phyloP scores from a whole-genome alignment of 805 yeast genomes.

The Candida nonsorbophila region DNA sequence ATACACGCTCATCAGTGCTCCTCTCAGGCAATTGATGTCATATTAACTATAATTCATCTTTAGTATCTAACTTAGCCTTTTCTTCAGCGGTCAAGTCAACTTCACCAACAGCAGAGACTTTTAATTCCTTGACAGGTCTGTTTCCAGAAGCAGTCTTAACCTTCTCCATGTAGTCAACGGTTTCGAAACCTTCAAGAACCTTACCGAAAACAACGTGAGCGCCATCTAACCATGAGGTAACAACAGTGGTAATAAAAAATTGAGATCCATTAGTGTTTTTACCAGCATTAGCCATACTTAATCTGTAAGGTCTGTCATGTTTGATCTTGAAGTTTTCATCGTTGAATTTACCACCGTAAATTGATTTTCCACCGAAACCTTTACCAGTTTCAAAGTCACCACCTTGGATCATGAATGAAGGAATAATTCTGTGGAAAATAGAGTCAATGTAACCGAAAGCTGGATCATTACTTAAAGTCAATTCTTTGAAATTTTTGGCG shows the following conservation, averaged over 20 bases:
- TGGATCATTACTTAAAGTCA: constrained; percentile 54
- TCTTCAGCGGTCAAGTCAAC: constrained; percentile 31
- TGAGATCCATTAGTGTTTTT: constrained; percentile 98
- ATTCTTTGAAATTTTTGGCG: constrained; percentile 92
- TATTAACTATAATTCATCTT: constrained; percentile 9
- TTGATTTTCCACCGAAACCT: constrained; percentile 44
- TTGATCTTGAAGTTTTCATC: constrained; percentile 72
- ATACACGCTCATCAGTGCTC: no score
- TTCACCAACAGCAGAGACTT: constrained; percentile 70
- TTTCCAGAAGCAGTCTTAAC: constrained; percentile 64
- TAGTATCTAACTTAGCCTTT: constrained; percentile 13
- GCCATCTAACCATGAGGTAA: constrained; percentile 89
- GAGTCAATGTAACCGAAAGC: constrained; percentile 42
- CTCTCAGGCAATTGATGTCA: no score
- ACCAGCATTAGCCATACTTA: constrained; percentile 97
- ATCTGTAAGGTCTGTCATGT: constrained; percentile 77
- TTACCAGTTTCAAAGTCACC: constrained; percentile 44
- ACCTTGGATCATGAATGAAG: constrained; percentile 45
- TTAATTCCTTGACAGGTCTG: constrained; percentile 62
- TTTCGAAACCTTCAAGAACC: constrained; percentile 83
- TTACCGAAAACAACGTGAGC: constrained; percentile 96
- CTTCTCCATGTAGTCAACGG: constrained; percentile 67
- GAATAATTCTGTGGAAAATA: constrained; percentile 44
- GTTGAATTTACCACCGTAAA: constrained; percentile 65
- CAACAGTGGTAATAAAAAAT: constrained; percentile 91